phyloP scores from a whole-genome alignment of 768 basidiomycete species.

The Paxillus rubicundulus region DNA sequence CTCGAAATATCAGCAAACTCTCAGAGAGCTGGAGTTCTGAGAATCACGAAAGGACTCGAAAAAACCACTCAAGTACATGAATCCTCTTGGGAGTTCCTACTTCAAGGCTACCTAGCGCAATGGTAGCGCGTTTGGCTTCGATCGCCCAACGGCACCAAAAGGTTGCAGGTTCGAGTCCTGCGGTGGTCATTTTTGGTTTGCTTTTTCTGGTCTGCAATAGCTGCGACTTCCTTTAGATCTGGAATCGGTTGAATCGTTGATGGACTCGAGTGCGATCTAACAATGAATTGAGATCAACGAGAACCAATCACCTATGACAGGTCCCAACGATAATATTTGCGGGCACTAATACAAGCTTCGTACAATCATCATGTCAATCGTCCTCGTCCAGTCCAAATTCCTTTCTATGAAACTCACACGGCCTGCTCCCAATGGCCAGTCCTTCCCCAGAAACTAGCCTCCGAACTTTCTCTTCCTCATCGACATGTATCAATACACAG shows the following conservation, averaged over 20 bases:
- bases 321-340: too few relatives aligned
- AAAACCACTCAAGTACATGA: background rate
- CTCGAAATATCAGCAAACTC: background rate
- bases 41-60: too few relatives aligned
- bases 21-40: background rate
- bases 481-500: conserved; percentile 44
- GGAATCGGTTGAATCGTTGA: too few relatives aligned
- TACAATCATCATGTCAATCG: conserved; percentile 2
- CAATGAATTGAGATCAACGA: too few relatives aligned
- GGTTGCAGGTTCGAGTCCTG: conserved; percentile 97
- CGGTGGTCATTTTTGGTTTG: conserved; percentile 61
- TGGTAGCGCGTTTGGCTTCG: conserved; percentile 97
- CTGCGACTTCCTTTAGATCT: background rate
- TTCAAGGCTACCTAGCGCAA: conserved; percentile 78
- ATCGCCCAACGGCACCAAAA: conserved; percentile 77
- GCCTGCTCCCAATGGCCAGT: conserved; percentile 55
- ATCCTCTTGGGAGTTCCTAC: background rate
- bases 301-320: too few relatives aligned
- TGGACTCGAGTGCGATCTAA: too few relatives aligned
- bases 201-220: too few relatives aligned
- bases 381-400: conserved; percentile 16
- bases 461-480: conserved; percentile 34
- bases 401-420: conserved; percentile 58
- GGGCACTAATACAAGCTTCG: background rate
- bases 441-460: conserved; percentile 41